Percentiles rank a stretch among this genome's conserved stretches.
Evolutionary conservation across 768 basidiomycete genomes (phyloP).

Genomic region (Pleurotus platypus): DNA sequence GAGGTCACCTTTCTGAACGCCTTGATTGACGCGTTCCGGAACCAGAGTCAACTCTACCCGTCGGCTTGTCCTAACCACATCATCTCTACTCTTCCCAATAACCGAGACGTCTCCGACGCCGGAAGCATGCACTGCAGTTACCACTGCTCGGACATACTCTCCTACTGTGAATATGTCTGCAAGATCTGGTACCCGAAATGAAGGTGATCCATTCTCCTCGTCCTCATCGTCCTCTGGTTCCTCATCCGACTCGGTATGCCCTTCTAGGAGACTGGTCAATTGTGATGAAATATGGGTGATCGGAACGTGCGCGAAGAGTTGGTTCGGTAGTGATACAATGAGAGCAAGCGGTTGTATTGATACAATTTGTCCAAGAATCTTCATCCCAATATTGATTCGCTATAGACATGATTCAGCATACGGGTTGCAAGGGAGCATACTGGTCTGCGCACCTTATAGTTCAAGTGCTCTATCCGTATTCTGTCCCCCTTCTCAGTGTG

Average conservation of each 20-base stretch:
- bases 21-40: constrained; percentile 82
- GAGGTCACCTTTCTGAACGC: constrained; percentile 75
- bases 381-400: constrained; percentile 82
- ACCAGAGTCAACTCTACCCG: constrained; percentile 82
- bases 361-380: constrained; percentile 83
- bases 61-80: constrained; percentile 61
- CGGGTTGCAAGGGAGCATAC: not conserved
- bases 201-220: constrained; percentile 35
- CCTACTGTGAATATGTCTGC: constrained; percentile 76
- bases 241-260: constrained; percentile 50
- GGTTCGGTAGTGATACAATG: constrained; percentile 92
- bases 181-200: constrained; percentile 59
- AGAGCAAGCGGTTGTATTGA: constrained; percentile 86
- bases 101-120: constrained; percentile 60
- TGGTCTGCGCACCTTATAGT: constrained; percentile 70
- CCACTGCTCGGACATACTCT: constrained; percentile 79
- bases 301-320: constrained; percentile 89
- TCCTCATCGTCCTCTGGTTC: constrained; percentile 42
- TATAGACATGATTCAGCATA: constrained; percentile 25
- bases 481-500: constrained; percentile 42
- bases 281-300: constrained; percentile 88
- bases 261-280: constrained; percentile 69
- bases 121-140: constrained; percentile 63
- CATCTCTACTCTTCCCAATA: constrained; percentile 63
- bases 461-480: constrained; percentile 85